Evolutionary conservation across 2,329 filamentous ascomycete species (phyloP), one percentile per base, ranked within the genome.

Genomic region (Exophiala sp.): DNA sequence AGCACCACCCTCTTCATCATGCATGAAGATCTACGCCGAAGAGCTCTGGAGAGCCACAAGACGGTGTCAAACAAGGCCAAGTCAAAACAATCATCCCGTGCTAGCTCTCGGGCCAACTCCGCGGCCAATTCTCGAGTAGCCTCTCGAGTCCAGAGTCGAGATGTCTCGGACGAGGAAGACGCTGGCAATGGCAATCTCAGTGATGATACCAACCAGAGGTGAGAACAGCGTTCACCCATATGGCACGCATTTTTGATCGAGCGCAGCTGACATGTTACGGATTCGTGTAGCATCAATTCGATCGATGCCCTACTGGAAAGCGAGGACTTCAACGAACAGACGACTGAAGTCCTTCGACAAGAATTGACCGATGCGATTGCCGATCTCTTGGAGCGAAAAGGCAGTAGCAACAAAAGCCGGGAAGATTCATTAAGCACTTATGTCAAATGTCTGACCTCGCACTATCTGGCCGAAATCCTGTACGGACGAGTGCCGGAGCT

Each of bases 341-440:
- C 69, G 10, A 69, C 74, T 42, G 75, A 76, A 21, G 71, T 72
- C 16, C 86, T 85, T 78, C 77, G 81, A 39, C 70, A 78, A 13
- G 76, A 80, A 49, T 69, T 90, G 27, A 72, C 76, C 22, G 77
- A 82, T 55, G 79, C 83, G 50, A 81, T 94, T 55, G 75, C 83
- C 41, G 81, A 86, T 58, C 78, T 95, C 22, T 74, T 84, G 47
- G 81, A 86, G 59, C 82, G 86, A 61, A 95, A 94, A 74, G 81
- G 84, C 58, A 88, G 83, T 67, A 88, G 82, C 58, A 79, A 77
- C 19, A 79, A 86, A 55, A 80, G 81, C 18, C 80, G 88, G 45
- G 84, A 88, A 61, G 73, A 79, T 34, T 77, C 76, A 23, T 70
- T 89, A 42, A 71, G 71, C 38, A 73, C 73, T 1, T 88, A 83